Evolutionary conservation across 805 yeast species (phyloP).

Genomic region (Metschnikowia peoriensis): DNA sequence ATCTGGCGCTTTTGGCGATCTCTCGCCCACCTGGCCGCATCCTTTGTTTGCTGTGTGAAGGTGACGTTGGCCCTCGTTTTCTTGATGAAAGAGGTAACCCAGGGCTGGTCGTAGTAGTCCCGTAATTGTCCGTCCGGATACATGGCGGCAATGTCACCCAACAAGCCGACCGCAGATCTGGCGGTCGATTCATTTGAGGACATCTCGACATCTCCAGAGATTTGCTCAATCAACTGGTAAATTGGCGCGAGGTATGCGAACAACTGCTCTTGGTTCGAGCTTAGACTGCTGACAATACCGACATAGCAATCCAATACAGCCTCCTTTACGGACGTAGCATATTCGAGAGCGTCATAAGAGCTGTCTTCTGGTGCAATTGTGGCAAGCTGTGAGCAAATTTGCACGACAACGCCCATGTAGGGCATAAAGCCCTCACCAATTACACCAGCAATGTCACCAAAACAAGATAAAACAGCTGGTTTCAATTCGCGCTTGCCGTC

Average conservation of each 20-base stretch:
- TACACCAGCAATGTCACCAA: conserved; percentile 93
- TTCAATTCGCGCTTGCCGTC: conserved; percentile 76
- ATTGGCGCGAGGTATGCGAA: conserved; percentile 66
- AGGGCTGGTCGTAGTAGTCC: conserved; percentile 62
- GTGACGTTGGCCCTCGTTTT: conserved; percentile 62
- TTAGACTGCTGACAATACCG: conserved; percentile 91
- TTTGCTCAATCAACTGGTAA: conserved; percentile 61
- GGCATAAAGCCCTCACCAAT: conserved; percentile 75
- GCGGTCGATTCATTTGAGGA: conserved; percentile 66
- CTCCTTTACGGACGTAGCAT: conserved; percentile 68
- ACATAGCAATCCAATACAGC: conserved; percentile 94
- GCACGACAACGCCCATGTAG: conserved; percentile 77
- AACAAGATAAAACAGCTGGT: conserved; percentile 86
- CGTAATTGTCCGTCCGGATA: conserved; percentile 75
- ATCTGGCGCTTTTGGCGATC: conserved; percentile 65
- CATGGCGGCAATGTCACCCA: conserved; percentile 92
- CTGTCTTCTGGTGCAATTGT: conserved; percentile 61
- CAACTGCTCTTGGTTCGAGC: conserved; percentile 62
- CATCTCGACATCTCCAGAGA: conserved; percentile 60
- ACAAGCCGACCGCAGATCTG: conserved; percentile 81
- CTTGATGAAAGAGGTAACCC: conserved; percentile 79
- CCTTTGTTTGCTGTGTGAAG: conserved; percentile 67
- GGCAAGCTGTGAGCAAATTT: conserved; percentile 68
- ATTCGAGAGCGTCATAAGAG: conserved; percentile 74
- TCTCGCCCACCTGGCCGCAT: conserved; percentile 97